Evolutionary conservation across 2,329 filamentous ascomycete genomes (phyloP), one percentile per base, ranked within the genome.

Genomic region (Trichophyton rubrum): DNA sequence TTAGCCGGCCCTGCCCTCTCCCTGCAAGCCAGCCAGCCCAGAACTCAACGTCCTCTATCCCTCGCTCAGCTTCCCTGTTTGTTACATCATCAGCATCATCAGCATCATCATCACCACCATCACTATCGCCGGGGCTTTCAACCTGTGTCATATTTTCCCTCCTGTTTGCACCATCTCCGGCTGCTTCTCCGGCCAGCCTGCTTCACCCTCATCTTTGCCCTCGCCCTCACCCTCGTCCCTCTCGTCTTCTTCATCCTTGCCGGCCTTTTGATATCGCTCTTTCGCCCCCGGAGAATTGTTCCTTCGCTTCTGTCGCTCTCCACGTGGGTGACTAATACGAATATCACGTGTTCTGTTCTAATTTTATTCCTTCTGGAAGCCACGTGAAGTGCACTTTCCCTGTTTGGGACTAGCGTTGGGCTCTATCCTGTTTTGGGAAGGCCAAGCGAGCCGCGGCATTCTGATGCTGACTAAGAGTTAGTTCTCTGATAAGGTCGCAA

Each of bases 301-400:
- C 49, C 22, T 38, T 53, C 49, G 2, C 7, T 24, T 22, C 49
- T 24, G 8, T 30, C 27, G 27, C 6, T 30, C n/a, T 30, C 49
- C 49, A 53, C 49, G 49, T 53, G 49, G 40, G 40, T 53, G 49
- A 53, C 49, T 53, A 53, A 53, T 53, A 53, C 24, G 49, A 53
- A 8, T n/a, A 17, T 53, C 49, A 53, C 49, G 49, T 53, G 49
- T 53, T 53, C 0, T 20, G 49, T 53, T 53, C 49, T 53, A 53
- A 30, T 24, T 24, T 33, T 53, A 53, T 24, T 53, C 49, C 47
- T 53, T 53, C 49, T 53, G 49, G 49, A 53, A 53, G 49, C 49
- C 49, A 53, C 24, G 49, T 53, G 49, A 53, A 33, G 13, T 11
- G 24, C 22, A 15, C 49, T 30, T 30, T 30, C 7, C 49, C 24